Evolutionary conservation across 2,329 filamentous ascomycete genomes (phyloP).

Genomic region (Phialophora verrucosa): DNA sequence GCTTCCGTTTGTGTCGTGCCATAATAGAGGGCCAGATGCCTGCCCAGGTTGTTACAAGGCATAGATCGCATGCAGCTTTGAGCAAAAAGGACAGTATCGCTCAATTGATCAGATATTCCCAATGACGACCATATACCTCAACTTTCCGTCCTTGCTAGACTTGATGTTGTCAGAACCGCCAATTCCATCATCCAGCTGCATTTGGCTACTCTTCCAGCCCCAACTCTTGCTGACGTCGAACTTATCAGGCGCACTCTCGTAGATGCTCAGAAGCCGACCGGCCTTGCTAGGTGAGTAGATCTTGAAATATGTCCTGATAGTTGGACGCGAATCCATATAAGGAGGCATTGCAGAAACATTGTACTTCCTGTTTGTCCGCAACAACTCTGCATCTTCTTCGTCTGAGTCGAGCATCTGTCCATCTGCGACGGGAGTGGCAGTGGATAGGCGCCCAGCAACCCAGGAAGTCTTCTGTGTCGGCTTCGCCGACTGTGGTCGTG

Average conservation of each 20-base stretch:
- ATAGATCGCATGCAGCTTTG: not conserved
- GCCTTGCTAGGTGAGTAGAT: constrained; percentile 65
- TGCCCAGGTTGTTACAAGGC: not conserved
- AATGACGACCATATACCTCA: constrained; percentile 66
- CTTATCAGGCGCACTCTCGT: constrained; percentile 62
- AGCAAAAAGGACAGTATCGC: not conserved
- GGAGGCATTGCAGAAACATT: constrained; percentile 55
- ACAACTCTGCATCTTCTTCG: constrained; percentile 40
- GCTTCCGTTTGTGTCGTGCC: not conserved
- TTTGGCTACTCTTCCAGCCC: constrained; percentile 66
- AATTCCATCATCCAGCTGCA: constrained; percentile 89
- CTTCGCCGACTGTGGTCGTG: constrained; percentile 38
- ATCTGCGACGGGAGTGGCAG: constrained; percentile 7
- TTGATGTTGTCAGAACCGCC: constrained; percentile 63
- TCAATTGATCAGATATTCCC: constrained; percentile 46
- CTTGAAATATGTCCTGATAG: constrained; percentile 67
- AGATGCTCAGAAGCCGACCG: constrained; percentile 64
- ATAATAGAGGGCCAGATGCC: not conserved
- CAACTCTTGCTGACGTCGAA: constrained; percentile 67
- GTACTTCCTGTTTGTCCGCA: constrained; percentile 39
- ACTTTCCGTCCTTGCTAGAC: constrained; percentile 54
- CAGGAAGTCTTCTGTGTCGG: constrained; percentile 40
- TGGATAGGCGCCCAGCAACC: constrained; percentile 11
- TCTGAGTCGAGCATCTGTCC: constrained; percentile 41
- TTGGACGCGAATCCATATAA: constrained; percentile 62